phyloP scores from a whole-genome alignment of 2,329 filamentous ascomycete genomes.

The Apiospora marii region DNA sequence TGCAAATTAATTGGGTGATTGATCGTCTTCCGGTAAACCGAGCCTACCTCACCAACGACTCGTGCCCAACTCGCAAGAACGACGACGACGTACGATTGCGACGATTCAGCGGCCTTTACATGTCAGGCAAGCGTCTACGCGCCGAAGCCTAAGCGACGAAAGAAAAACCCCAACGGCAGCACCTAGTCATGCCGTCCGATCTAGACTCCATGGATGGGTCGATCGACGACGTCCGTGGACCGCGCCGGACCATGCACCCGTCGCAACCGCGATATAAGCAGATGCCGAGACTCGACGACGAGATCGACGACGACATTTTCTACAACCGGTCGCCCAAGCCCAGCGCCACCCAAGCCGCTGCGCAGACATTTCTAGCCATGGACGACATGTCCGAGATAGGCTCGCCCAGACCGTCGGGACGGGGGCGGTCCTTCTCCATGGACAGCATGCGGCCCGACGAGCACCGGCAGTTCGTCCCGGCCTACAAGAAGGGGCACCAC shows the following conservation, averaged over 20 bases:
- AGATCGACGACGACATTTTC: slow-evolving; percentile 1
- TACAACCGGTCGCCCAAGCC: not conserved
- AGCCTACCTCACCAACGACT: not conserved
- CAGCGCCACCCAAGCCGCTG: not conserved
- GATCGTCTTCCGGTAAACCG: not conserved
- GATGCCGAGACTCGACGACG: not conserved
- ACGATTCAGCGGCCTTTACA: too few species aligned
- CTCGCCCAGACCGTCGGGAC: not conserved
- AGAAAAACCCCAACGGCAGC: too few species aligned
- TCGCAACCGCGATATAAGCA: not conserved
- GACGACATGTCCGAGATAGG: not conserved
- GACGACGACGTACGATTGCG: not conserved
- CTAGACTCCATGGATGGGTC: not conserved
- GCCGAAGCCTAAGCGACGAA: not conserved
- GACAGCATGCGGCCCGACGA: not conserved
- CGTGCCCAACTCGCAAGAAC: not conserved
- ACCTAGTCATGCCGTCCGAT: not conserved
- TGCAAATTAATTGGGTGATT: too few species aligned
- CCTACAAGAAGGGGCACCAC: not conserved
- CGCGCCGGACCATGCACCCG: not conserved
- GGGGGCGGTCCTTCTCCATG: not conserved
- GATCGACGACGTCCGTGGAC: not conserved
- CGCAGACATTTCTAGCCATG: not conserved
- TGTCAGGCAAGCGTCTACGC: too few species aligned
- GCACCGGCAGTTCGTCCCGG: not conserved